Percentiles rank a stretch among this genome's conserved stretches.
phyloP scores from a whole-genome alignment of 257 asterid genomes.

The Solanum dulcamara region DNA sequence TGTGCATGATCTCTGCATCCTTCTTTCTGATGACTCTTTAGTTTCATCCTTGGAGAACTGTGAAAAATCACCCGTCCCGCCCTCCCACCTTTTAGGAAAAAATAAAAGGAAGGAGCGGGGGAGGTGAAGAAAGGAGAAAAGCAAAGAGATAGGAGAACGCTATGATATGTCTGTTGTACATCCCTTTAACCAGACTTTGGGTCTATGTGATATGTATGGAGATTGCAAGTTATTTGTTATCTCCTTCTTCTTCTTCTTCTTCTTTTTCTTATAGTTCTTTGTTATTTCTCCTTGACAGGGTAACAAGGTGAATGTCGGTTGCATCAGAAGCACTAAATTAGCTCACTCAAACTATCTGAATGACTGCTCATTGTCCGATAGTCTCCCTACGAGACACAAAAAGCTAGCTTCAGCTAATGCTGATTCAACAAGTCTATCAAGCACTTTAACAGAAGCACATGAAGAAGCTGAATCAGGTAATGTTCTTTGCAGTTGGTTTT shows the following conservation, averaged over 20 bases:
- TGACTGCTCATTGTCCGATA: conserved; percentile 53
- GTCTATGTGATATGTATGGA: background rate
- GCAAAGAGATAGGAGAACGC: background rate
- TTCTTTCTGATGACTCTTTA: background rate
- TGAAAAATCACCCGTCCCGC: background rate
- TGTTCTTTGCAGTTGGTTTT: background rate
- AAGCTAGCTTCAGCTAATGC: conserved; percentile 20
- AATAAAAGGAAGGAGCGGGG: no score
- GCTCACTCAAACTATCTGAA: conserved; percentile 40
- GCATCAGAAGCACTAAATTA: conserved; percentile 37
- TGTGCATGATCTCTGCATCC: background rate
- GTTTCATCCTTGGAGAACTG: background rate
- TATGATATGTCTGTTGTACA: background rate
- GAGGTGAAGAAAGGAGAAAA: background rate
- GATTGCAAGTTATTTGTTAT: background rate
- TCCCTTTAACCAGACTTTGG: background rate
- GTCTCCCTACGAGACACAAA: conserved; percentile 32
- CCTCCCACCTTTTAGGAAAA: background rate
- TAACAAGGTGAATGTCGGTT: conserved; percentile 42
- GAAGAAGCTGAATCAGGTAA: conserved; percentile 88
- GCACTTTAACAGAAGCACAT: conserved; percentile 73
- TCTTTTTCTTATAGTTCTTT: background rate
- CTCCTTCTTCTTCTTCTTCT: no score
- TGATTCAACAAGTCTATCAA: conserved; percentile 63
- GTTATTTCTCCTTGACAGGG: conserved; percentile 39